Conservation (phyloP, 2,329 filamentous ascomycete species). For the Diplocarpon mali region DNA sequence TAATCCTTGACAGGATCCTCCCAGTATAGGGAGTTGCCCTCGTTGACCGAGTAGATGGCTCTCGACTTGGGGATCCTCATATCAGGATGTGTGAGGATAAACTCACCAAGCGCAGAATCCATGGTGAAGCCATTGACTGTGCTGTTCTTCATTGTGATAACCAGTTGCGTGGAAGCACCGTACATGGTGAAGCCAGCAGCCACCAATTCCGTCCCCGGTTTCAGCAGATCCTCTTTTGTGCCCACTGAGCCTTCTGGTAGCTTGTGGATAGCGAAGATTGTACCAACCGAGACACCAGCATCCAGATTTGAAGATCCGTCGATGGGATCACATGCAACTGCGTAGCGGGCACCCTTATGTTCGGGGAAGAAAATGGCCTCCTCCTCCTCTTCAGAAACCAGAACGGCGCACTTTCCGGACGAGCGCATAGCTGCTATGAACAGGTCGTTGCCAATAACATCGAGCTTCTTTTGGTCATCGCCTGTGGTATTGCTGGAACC, state of each 20-base stretch:
- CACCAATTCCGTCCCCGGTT: conserved; percentile 81
- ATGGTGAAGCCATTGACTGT: conserved; percentile 95
- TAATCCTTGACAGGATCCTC: conserved; percentile 77
- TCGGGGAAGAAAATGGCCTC: conserved; percentile 78
- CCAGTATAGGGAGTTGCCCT: conserved; percentile 98
- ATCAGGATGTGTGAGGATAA: conserved; percentile 93
- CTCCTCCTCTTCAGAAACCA: conserved; percentile 98
- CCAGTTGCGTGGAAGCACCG: conserved; percentile 88
- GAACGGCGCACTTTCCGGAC: conserved; percentile 76
- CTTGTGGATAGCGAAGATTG: conserved; percentile 92
- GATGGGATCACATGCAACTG: conserved; percentile 94
- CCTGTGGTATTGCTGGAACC: conserved; percentile 92
- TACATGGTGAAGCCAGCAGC: conserved; percentile 99
- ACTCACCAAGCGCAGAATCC: conserved; percentile 93
- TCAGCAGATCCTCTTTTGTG: conserved; percentile 75
- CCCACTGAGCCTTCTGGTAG: conserved; percentile 65
- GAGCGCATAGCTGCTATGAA: conserved; percentile 94
- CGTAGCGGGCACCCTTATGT: conserved; percentile 70
- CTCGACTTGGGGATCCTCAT: conserved; percentile 77
- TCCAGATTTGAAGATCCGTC: conserved; percentile 97
- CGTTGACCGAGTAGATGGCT: conserved; percentile 94
- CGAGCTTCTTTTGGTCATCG: conserved; percentile 98
- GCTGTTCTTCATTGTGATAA: conserved; percentile 91
- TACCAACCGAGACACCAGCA: conserved; percentile 93
- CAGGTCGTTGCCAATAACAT: conserved; percentile 96